Percentiles rank a stretch among this genome's conserved stretches.
These are phyloP conservation scores for Tetradesmus obliquus DNA, from an alignment of 139 green algal genomes.

Conservation along the genomic window DNA sequence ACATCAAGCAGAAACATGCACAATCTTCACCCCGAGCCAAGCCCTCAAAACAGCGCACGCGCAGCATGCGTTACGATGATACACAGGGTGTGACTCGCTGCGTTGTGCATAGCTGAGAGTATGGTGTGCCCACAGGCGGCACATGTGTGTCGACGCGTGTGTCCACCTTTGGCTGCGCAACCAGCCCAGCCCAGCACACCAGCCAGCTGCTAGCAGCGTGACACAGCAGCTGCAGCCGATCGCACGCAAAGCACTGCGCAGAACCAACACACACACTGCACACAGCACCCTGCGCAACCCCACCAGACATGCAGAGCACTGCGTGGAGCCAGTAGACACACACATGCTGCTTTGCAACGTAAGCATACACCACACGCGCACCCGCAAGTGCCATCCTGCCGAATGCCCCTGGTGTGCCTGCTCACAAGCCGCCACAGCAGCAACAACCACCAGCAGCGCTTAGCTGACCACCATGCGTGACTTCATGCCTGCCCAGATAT, in stretches of 20 bases:
- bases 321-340: not conserved
- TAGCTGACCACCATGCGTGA: constrained; percentile 45
- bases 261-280: not conserved
- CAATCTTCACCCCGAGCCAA: too few relatives aligned
- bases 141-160: too few relatives aligned
- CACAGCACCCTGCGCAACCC: not conserved
- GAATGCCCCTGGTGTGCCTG: not conserved
- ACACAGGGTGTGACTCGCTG: too few relatives aligned
- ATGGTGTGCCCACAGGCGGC: too few relatives aligned
- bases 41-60: too few relatives aligned
- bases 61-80: too few relatives aligned
- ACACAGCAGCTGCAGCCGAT: not conserved
- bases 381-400: not conserved
- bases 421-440: not conserved
- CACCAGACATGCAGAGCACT: not conserved
- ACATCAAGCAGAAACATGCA: too few relatives aligned
- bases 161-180: too few relatives aligned
- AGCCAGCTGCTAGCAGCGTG: not conserved
- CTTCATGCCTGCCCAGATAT: constrained; percentile 67
- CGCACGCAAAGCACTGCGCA: not conserved
- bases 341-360: not conserved
- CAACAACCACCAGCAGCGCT: not conserved
- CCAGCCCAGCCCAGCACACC: too few relatives aligned
- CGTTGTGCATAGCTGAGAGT: too few relatives aligned
- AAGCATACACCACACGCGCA: not conserved